Evolutionary conservation across 179 eudicot genomes (phyloP), one percentile per base, ranked within the genome.

Genomic region (Patellifolia procumbens): DNA sequence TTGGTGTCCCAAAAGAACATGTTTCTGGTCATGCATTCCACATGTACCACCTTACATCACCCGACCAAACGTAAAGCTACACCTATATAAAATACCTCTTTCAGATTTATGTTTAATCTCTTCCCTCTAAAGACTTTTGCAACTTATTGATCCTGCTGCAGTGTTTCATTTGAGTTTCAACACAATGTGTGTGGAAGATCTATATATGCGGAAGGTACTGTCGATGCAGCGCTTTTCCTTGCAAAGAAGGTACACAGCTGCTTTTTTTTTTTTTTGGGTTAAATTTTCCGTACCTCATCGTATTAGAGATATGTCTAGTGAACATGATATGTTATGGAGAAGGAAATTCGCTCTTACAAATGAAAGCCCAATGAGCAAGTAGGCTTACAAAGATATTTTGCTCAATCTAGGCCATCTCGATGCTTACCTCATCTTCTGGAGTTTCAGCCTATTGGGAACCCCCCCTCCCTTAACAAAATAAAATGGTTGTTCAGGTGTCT

Each of bases 181-280:
- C 97, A 93, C 74, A 91, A 91, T 74, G 97, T 93, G 59, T 94
- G 98, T 81, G 98, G 98, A 80, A 83, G 98, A 86, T 94, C 98
- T 48, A 90, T 94, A 79, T 94, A 94, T 72, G 98, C 98, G 19
- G 97, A 94, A 85, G 98, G 98, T 55, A 89, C 91, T 16, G 89
- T 94, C 68, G 98, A 94, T 88, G 98, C 98, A 39, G 84, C 84
- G 24, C 86, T 94, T 75, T 94, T 89, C 82, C 84, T 94, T 31
- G 92, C 96, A n/a, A 90, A 89, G 83, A 92, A 92, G 97, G 97
- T 92, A 78, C 5, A 10, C 37, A 80, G 13, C 3, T 35, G 6
- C 63, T 67, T 77, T 35, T 62, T 43, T 65, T 20, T 20, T 35
- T 15, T 29, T 43, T 59, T 64, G 60, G 53, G 24, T 34, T 24